Evolutionary conservation across 768 basidiomycete species (phyloP), one percentile per base, ranked within the genome.

Genomic region (Holtermanniella nyarrowii): DNA sequence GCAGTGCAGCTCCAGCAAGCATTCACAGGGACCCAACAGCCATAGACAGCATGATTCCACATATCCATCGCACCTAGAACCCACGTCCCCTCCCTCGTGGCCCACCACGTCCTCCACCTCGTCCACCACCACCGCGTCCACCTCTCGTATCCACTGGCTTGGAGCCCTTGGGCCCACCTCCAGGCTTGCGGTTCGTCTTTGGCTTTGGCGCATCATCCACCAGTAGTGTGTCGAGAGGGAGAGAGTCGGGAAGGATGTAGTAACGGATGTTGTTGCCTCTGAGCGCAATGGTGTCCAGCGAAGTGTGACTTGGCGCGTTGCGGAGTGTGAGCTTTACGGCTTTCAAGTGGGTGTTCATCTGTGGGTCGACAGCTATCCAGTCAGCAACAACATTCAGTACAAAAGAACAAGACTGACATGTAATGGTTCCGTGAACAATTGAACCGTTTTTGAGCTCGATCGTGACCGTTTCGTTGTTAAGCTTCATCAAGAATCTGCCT

Each of bases 321-420:
- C 87, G 85, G 25, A 82, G 78, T n/a, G 88, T 88, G 77, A 97
- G 84, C 75, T 95, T 96, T 59, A 99, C 87, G 44, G 89, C 88
- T 77, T 99, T 99, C 48, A 99, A 78, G 63, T 96, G 86, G 2
- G 93, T 97, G 76, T 96, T 97, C 93, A 99, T 99, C 67, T 93
- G 89, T 79, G 93, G 90, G 74, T 99, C 93, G 46, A 99, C 95
- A 53, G 90, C 93, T 96, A 71, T 14, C n/a, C n/a, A n/a, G n/a
- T n/a, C 23, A 42, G 42, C n/a, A 18, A 45, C 44, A 53, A 31
- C 31, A 40, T 44, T 40, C 37, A 22, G 39, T 25, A 41, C 47
- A 26, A 50, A 21, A 41, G 20, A 25, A 42, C 5, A 42, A 22
- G 10, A 71, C 82, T 57, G 55, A 91, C 93, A 91, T 14, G 89